Evolutionary conservation across 805 yeast species (phyloP).

Genomic region (Schwanniomyces vanrijiae): DNA sequence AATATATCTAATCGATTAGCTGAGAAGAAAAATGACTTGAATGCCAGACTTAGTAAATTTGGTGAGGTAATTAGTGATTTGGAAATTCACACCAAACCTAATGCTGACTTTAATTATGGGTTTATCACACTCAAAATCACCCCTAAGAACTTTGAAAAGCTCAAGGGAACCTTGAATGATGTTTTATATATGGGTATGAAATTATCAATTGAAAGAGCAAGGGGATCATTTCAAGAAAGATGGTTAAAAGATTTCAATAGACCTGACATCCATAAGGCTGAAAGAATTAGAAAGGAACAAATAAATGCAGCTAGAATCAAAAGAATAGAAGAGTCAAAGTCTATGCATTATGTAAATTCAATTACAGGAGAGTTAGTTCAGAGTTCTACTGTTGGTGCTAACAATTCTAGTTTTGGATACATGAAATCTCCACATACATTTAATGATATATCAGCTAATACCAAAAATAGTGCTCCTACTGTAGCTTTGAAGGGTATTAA

Average conservation of each 20-base stretch:
- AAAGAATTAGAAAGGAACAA: conserved; percentile 26
- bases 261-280: conserved; percentile 32
- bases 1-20: conserved; percentile 57
- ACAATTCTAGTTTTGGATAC: conserved; percentile 25
- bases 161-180: conserved; percentile 64
- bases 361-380: conserved; percentile 17
- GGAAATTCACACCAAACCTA: conserved; percentile 56
- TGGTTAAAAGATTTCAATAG: conserved; percentile 49
- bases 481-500: conserved; percentile 27
- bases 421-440: conserved; percentile 34
- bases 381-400: conserved; percentile 7
- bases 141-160: conserved; percentile 43
- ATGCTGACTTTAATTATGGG: conserved; percentile 58
- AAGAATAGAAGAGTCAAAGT: conserved; percentile 46
- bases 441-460: conserved; percentile 30
- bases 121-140: conserved; percentile 60
- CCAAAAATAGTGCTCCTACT: conserved; percentile 33
- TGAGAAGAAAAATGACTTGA: conserved; percentile 45
- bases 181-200: conserved; percentile 73
- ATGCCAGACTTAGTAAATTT: conserved; percentile 56
- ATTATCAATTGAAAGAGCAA: conserved; percentile 62
- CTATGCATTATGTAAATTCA: conserved; percentile 20
- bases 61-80: conserved; percentile 54
- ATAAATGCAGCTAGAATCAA: conserved; percentile 32
- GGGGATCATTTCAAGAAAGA: conserved; percentile 45